These are phyloP conservation scores for Sarocladium brachiariae DNA, from an alignment of 2,329 filamentous ascomycete genomes.

Conservation along the genomic window DNA sequence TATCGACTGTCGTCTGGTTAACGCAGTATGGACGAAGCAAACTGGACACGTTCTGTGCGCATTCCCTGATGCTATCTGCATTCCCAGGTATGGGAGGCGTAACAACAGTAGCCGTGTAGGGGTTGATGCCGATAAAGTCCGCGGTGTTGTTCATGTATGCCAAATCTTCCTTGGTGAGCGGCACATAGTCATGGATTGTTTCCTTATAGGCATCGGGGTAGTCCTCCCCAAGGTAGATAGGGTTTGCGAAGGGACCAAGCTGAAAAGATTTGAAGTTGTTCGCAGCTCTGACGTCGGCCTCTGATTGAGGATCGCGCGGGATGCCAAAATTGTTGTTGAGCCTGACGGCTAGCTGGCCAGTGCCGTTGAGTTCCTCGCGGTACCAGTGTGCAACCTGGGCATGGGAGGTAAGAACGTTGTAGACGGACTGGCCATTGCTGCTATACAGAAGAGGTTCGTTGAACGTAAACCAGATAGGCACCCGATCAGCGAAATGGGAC, in stretches of 20 bases:
- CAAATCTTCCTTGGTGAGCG: conserved; percentile 42
- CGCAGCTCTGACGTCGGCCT: conserved; percentile 36
- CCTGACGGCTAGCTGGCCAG: conserved; percentile 43
- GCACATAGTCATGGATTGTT: conserved; percentile 37
- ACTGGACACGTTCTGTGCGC: conserved; percentile 37
- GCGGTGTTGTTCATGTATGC: conserved; percentile 40
- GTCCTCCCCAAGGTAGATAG: conserved; percentile 43
- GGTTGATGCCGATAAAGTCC: conserved; percentile 51
- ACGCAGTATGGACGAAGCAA: conserved; percentile 46
- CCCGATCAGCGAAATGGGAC: conserved; percentile 42
- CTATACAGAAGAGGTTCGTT: conserved; percentile 42
- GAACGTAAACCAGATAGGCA: conserved; percentile 46
- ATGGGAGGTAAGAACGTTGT: conserved; percentile 40
- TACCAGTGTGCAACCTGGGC: conserved; percentile 46
- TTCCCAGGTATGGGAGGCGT: conserved; percentile 30
- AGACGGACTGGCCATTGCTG: conserved; percentile 30
- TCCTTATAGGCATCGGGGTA: conserved; percentile 41
- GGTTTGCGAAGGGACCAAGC: conserved; percentile 44
- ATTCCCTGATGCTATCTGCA: conserved; percentile 36
- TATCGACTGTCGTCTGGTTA: conserved; percentile 35
- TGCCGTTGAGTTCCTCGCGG: conserved; percentile 43
- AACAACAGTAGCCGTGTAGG: conserved; percentile 51
- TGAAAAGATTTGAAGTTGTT: conserved; percentile 40
- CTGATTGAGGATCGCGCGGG: conserved; percentile 31
- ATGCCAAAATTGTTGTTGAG: conserved; percentile 45